Conservation (phyloP, 2,329 filamentous ascomycete species). For the Cordyceps fumosorosea region DNA sequence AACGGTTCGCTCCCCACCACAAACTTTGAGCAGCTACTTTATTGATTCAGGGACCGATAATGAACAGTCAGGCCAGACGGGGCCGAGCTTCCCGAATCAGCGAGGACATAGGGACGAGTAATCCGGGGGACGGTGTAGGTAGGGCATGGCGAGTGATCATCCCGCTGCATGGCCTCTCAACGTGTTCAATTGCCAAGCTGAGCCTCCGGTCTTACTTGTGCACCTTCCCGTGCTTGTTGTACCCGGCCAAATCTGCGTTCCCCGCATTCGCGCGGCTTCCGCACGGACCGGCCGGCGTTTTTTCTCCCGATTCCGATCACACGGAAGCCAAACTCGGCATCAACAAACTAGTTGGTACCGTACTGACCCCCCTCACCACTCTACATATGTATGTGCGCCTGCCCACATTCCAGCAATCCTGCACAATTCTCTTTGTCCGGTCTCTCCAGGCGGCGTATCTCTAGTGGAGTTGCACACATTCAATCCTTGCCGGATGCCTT, state of each 20-base stretch:
- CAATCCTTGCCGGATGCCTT: neutral
- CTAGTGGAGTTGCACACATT: neutral
- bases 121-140: no score
- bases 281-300: neutral
- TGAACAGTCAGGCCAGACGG: no score
- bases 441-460: neutral
- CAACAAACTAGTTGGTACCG: neutral
- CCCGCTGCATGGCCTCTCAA: no score
- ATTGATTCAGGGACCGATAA: no score
- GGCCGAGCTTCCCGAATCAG: no score
- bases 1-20: no score
- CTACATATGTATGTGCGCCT: neutral
- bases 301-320: conserved; percentile 10
- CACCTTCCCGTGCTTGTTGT: neutral
- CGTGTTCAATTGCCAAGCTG: no score
- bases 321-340: conserved; percentile 2
- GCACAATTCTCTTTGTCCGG: neutral
- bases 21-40: no score
- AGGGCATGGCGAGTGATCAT: no score
- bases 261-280: neutral
- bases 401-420: neutral
- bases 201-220: neutral
- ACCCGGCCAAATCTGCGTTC: neutral
- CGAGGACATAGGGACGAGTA: no score
- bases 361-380: neutral